Evolutionary conservation across 2,329 filamentous ascomycete genomes (phyloP), one percentile per base, ranked within the genome.

Genomic region (Colletotrichum higginsianum): DNA sequence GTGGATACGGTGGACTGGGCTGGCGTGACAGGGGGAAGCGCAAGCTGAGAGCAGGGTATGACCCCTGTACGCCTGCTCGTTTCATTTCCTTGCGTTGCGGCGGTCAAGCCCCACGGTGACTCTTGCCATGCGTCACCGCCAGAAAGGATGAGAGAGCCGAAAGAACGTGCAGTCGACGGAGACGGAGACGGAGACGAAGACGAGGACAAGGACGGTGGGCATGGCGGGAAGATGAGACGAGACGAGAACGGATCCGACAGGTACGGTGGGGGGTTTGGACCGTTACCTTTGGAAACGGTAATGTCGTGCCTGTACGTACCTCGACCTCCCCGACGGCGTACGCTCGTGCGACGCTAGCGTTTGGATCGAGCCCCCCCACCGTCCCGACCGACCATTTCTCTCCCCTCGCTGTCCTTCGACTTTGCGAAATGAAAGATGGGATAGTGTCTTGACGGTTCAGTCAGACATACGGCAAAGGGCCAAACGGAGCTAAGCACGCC

Each of bases 71-170:
- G 56, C 55, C 18, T 65, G 68, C 68, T 67, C 71, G 73, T 74
- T 73, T 74, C 73, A 74, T 74, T 74, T 74, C 73, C 66, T 63
- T 69, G 52, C 44, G 57, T 61, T 53, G 64, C 72, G 61, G 69
- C 68, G 70, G 71, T 71, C 70, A 71, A 50, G 70, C 72, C 66
- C 69, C 72, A 73, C 58, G 58, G 60, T 70, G 69, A 72, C 60
- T 72, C 65, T 72, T 35, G 42, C 69, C 58, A 55, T 74, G 73
- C 73, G 73, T 74, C 73, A 74, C 72, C 72, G 72, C 70, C 53
- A 53, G 46, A 52, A 23, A 16, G 46, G 60, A 40, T 13, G 30
- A 26, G 46, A 38, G 50, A 35, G n/a, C 30, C 55, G 47, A 50
- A 23, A 44, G 23, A 26, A 18, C 50, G 50, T 53, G 38, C 26